phyloP scores from a whole-genome alignment of 2,329 filamentous ascomycete species.

The Botryosphaeria agaves region DNA sequence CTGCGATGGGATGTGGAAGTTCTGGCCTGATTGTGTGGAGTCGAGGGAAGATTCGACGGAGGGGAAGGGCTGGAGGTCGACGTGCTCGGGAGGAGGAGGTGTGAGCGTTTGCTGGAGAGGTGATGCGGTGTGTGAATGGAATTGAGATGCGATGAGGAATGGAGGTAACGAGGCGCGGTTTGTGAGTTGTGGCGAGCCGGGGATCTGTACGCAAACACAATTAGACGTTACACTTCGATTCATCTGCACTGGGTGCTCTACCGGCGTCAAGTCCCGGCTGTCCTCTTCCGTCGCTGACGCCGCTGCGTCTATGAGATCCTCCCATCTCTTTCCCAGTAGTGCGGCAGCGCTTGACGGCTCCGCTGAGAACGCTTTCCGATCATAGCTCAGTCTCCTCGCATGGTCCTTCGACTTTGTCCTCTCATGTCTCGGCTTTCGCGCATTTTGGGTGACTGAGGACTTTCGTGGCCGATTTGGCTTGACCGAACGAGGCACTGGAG shows the following conservation, averaged over 20 bases:
- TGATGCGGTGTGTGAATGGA: slow-evolving; percentile 65
- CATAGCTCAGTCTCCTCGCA: slow-evolving; percentile 53
- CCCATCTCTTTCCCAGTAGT: slow-evolving; percentile 75
- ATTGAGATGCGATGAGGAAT: slow-evolving; percentile 24
- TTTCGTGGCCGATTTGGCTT: slow-evolving; percentile 63
- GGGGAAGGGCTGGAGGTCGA: slow-evolving; percentile 54
- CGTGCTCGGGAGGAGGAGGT: slow-evolving; percentile 41
- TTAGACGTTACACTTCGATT: slow-evolving; percentile 2
- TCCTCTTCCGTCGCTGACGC: slow-evolving; percentile 88
- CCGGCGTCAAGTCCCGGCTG: slow-evolving; percentile 70
- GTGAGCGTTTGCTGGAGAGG: slow-evolving; percentile 82
- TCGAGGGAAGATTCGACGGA: slow-evolving; percentile 72
- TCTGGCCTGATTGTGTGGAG: slow-evolving; percentile 44
- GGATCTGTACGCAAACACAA: too few relatives aligned
- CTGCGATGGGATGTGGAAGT: slow-evolving; percentile 39
- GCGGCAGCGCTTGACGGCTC: slow-evolving; percentile 62
- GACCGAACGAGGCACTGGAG: slow-evolving; percentile 59
- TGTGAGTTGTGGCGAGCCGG: slow-evolving; percentile 31
- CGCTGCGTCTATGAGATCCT: slow-evolving; percentile 87
- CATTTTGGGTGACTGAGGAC: slow-evolving; percentile 68
- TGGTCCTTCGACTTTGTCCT: slow-evolving; percentile 63
- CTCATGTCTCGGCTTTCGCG: slow-evolving; percentile 61
- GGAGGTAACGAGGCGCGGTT: slow-evolving; percentile 46
- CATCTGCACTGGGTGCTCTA: slow-evolving; percentile 31
- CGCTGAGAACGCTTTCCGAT: slow-evolving; percentile 69